These are phyloP conservation scores for Cyberlindnera xylosilytica DNA, from an alignment of 805 yeast genomes.

Conservation along the genomic window DNA sequence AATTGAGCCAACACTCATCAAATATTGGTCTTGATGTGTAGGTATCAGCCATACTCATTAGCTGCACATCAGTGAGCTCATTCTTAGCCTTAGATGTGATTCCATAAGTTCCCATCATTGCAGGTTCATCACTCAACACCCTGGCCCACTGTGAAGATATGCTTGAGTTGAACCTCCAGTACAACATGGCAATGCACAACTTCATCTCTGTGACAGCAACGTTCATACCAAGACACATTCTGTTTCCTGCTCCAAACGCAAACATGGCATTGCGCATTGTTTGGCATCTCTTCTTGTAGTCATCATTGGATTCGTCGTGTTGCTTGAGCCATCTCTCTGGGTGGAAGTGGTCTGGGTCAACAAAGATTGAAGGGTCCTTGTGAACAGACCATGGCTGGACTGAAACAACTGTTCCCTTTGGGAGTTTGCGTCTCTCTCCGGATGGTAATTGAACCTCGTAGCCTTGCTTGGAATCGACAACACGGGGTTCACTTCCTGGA, in stretches of 20 bases:
- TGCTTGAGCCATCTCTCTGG: slow-evolving; percentile 62
- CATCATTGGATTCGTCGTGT: slow-evolving; percentile 33
- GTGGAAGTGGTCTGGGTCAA: slow-evolving; percentile 44
- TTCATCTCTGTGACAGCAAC: slow-evolving; percentile 67
- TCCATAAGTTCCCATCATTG: slow-evolving; percentile 25
- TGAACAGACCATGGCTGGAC: slow-evolving; percentile 68
- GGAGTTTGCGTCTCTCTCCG: slow-evolving; percentile 34
- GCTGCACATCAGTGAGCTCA: slow-evolving; percentile 37
- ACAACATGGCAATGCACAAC: slow-evolving; percentile 48
- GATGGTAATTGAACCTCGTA: slow-evolving; percentile 17
- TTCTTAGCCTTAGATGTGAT: slow-evolving; percentile 9
- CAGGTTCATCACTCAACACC: slow-evolving; percentile 24
- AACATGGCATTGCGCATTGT: slow-evolving; percentile 52
- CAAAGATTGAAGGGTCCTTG: slow-evolving; percentile 44
- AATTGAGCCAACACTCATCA: slow-evolving; percentile 49
- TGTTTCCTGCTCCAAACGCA: slow-evolving; percentile 69
- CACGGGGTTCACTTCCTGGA: slow-evolving; percentile 71
- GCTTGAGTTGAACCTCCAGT: slow-evolving; percentile 43
- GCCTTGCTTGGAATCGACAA: slow-evolving; percentile 33
- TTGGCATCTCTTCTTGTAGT: slow-evolving; percentile 36
- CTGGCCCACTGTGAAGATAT: slow-evolving; percentile 45
- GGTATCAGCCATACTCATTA: slow-evolving; percentile 55
- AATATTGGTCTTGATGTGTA: slow-evolving; percentile 50
- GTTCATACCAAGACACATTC: slow-evolving; percentile 75
- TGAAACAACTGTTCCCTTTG: slow-evolving; percentile 54